Conservation (phyloP, 805 yeast species). For the Starmerella scarabaei region DNA sequence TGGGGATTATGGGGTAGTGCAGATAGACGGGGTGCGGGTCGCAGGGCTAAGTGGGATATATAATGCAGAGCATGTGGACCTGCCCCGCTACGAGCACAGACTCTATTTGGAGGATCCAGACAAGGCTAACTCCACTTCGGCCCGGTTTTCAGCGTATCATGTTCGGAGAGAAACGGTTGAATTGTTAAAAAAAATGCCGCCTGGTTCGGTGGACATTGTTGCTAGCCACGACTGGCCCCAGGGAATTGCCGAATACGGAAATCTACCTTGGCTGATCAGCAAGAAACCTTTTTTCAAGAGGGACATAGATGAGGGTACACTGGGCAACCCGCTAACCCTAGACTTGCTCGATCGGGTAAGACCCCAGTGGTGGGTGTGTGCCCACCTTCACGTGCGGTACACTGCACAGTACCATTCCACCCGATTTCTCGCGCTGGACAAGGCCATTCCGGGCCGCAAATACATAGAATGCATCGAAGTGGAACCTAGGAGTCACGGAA, state of each 20-base stretch:
- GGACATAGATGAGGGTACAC: constrained; percentile 45
- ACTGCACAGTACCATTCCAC: constrained; percentile 42
- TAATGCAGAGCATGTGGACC: constrained; percentile 38
- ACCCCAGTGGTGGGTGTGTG: constrained; percentile 75
- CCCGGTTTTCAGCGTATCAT: constrained; percentile 54
- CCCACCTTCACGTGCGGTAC: constrained; percentile 73
- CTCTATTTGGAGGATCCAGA: neutral
- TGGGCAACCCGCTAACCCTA: constrained; percentile 50
- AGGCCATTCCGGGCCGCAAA: constrained; percentile 54
- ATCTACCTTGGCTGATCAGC: constrained; percentile 36
- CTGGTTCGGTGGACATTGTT: constrained; percentile 37
- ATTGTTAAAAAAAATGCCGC: constrained; percentile 32
- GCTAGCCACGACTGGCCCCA: constrained; percentile 93
- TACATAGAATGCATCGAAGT: constrained; percentile 41
- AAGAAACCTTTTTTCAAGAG: constrained; percentile 52
- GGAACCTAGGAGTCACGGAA: constrained; percentile 6
- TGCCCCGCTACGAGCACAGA: constrained; percentile 24
- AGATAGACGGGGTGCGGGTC: constrained; percentile 64
- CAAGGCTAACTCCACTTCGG: constrained; percentile 1
- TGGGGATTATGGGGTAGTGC: constrained; percentile 63
- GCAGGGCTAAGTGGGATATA: constrained; percentile 80
- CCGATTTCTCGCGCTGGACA: constrained; percentile 70
- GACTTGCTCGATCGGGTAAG: constrained; percentile 44
- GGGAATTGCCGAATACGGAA: constrained; percentile 56
- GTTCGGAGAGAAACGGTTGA: constrained; percentile 48